phyloP scores from a whole-genome alignment of 1,284 basidiomycete species.

The Rhodotorula sp. region DNA sequence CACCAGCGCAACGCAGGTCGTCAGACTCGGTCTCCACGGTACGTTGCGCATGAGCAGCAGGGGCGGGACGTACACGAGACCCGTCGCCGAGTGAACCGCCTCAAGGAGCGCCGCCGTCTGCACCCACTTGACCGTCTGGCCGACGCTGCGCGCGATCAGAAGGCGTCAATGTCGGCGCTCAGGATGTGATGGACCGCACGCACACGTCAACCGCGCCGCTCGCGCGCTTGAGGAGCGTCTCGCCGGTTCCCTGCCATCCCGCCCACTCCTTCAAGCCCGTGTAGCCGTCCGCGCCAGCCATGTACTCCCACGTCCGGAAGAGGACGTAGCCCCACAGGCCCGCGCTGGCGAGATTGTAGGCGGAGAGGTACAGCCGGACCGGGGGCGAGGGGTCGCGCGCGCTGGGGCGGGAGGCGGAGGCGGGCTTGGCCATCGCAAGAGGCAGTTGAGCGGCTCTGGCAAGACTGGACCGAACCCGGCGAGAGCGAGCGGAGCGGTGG shows the following conservation, averaged over 20 bases:
- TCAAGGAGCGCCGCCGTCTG: constrained; percentile 82
- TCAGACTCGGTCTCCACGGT: not conserved
- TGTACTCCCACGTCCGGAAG: constrained; percentile 57
- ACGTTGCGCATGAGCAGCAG: too few species aligned
- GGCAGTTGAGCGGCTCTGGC: too few species aligned
- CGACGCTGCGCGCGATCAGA: constrained; percentile 56
- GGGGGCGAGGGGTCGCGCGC: not conserved
- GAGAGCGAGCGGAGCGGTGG: too few species aligned
- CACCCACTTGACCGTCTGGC: constrained; percentile 66
- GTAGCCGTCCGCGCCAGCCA: constrained; percentile 55
- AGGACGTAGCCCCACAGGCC: constrained; percentile 75
- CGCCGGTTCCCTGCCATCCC: constrained; percentile 15
- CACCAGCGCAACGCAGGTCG: not conserved
- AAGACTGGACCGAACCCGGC: too few species aligned
- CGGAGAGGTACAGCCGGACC: constrained; percentile 64
- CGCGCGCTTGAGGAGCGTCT: constrained; percentile 50
- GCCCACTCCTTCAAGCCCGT: constrained; percentile 25
- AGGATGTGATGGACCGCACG: not conserved
- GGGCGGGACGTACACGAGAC: constrained; percentile 64
- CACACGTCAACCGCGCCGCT: constrained; percentile 58
- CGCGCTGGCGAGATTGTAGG: constrained; percentile 74
- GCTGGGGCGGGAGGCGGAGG: not conserved
- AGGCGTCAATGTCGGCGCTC: too few species aligned
- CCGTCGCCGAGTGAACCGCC: constrained; percentile 75
- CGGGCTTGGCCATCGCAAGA: not conserved